Evolutionary conservation across 1,284 basidiomycete genomes (phyloP), one percentile per base, ranked within the genome.

Genomic region (Heterobasidion parviporum): DNA sequence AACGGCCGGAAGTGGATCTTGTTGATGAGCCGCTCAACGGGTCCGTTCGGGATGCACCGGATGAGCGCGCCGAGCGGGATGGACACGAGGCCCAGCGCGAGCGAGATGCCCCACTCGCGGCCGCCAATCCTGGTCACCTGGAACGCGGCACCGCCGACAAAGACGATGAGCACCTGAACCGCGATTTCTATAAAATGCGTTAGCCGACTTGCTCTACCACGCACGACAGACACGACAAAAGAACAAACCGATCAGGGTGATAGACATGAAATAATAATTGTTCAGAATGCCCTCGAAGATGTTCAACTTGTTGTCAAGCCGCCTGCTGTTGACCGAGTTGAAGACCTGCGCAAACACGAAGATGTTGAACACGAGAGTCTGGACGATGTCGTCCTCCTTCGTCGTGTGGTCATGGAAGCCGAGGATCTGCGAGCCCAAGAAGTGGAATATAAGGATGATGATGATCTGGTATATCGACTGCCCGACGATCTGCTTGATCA

Each of bases 271-370:
- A 72, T 91, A 98, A 60, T 74, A 81, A 68, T 98, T 99, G 55
- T 74, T 77, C 58, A 77, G 68, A 48, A 98, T 80, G 53, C 92
- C 93, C 63, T 89, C 84, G 65, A 98, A 93, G 58, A 98, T 83
- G 71, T 99, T 99, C 61, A 94, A 77, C 57, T 84, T 82, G 58
- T 82, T 83, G 64, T 96, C 94, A 53, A 99, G 77, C 47, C 92
- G 80, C 56, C 96, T 80, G 62, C 88, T 93, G 67, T 98, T 98
- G 71, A 98, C 72, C 59, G 93, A 94, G 75, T 98, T 98, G 74
- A 85, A 92, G 63, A 98, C 93, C 69, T 97, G 94, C 52, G 92
- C 92, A 71, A 98, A 98, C 49, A 99, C 96, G 66, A 98, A 99
- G 15, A 87, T 79, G 68, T 98, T 99, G 84, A 99, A 99, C 45